These are phyloP conservation scores for Aspergillus thermomutatus DNA, from an alignment of 2,329 filamentous ascomycete species.

Conservation along the genomic window DNA sequence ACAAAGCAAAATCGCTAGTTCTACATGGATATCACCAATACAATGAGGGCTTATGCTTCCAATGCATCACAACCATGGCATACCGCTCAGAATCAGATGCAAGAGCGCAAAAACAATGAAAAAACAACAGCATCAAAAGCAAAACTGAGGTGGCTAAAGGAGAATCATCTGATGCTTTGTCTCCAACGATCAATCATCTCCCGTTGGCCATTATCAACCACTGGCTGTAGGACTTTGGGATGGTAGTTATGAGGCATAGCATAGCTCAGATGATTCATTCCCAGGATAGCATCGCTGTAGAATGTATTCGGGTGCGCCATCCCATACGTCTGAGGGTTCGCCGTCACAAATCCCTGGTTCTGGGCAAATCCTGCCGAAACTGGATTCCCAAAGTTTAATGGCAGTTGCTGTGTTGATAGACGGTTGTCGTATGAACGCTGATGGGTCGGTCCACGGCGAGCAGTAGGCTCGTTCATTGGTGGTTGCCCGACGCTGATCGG, in stretches of 20 bases:
- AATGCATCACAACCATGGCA: background rate
- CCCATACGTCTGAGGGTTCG: constrained; percentile 24
- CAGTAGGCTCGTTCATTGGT: constrained; percentile 21
- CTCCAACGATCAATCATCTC: constrained; percentile 61
- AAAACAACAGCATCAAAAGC: background rate
- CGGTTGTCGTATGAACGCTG: constrained; percentile 21
- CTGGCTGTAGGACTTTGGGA: constrained; percentile 28
- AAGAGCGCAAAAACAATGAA: constrained; percentile 7
- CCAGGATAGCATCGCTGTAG: constrained; percentile 26
- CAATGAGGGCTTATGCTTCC: background rate
- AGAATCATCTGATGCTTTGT: constrained; percentile 36
- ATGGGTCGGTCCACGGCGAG: constrained; percentile 13
- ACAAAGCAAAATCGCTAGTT: constrained; percentile 13
- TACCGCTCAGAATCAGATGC: constrained; percentile 6
- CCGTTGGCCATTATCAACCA: constrained; percentile 50
- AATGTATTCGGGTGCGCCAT: constrained; percentile 23
- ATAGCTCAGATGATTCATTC: constrained; percentile 27
- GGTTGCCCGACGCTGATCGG: constrained; percentile 39
- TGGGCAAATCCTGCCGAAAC: constrained; percentile 10
- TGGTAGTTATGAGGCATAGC: constrained; percentile 21
- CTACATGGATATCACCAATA: constrained; percentile 17
- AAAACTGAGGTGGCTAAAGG: background rate
- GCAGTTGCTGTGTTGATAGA: constrained; percentile 30
- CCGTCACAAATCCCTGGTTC: constrained; percentile 16
- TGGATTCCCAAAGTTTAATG: constrained; percentile 19